These are phyloP conservation scores for Miscanthus sacchariflorus DNA, from an alignment of 202 grass and related monocot genomes.

Conservation along the genomic window DNA sequence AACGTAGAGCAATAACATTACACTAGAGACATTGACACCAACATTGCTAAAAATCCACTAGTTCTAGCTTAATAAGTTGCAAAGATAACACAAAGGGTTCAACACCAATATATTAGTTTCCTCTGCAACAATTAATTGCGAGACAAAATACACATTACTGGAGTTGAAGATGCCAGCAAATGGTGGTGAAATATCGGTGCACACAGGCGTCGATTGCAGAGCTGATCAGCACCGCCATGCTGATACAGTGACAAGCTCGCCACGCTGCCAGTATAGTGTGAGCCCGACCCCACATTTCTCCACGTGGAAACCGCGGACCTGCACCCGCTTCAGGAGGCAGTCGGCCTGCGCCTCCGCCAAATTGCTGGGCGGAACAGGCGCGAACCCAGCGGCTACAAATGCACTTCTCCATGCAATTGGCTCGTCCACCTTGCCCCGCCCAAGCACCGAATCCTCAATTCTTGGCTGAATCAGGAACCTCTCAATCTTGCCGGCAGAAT, in stretches of 20 bases:
- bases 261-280: conserved; percentile 74
- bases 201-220: background rate
- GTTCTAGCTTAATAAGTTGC: conserved; percentile 60
- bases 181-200: background rate
- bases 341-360: conserved; percentile 76
- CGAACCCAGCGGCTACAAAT: conserved; percentile 66
- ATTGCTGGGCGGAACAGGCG: conserved; percentile 69
- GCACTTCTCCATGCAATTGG: conserved; percentile 62
- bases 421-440: conserved; percentile 48
- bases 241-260: conserved; percentile 78
- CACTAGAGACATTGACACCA: conserved; percentile 42
- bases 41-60: conserved; percentile 56
- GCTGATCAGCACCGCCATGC: conserved; percentile 74
- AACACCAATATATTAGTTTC: conserved; percentile 48
- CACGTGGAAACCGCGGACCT: conserved; percentile 91
- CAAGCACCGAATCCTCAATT: conserved; percentile 66
- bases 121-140: conserved; percentile 53
- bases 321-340: conserved; percentile 80
- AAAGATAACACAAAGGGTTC: conserved; percentile 30
- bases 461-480: conserved; percentile 74
- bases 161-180: conserved; percentile 45
- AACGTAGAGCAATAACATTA: conserved; percentile 50
- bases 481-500: conserved; percentile 73
- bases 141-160: conserved; percentile 59
- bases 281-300: conserved; percentile 68